Evolutionary conservation across 306 rosid species (phyloP).

Genomic region (Rubus parviflorus): DNA sequence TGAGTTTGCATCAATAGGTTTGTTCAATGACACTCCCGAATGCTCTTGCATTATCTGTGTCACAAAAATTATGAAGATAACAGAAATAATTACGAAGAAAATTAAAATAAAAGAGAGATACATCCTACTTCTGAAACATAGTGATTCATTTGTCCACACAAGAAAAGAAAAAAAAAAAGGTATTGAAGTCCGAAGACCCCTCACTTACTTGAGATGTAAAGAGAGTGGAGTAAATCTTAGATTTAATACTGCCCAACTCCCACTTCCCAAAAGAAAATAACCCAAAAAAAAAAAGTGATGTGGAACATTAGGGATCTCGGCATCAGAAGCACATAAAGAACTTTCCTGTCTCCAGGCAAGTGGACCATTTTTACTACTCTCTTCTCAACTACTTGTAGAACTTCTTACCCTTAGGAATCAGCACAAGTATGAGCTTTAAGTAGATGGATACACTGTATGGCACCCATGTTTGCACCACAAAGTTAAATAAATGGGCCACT

Average conservation of each 20-base stretch:
- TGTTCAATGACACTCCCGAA: slow-evolving; percentile 23
- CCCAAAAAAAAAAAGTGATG: no score
- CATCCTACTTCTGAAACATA: background rate
- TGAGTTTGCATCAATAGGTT: slow-evolving; percentile 39
- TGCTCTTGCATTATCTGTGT: slow-evolving; percentile 23
- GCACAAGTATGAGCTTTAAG: background rate
- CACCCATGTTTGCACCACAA: background rate
- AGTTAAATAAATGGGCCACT: background rate
- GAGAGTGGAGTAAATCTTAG: no score
- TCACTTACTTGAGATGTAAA: no score
- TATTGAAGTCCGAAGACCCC: background rate
- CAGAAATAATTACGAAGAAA: background rate
- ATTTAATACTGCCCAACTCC: no score
- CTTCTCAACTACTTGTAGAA: no score
- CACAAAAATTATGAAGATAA: background rate
- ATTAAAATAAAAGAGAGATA: background rate
- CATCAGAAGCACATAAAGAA: no score
- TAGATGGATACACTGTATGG: background rate
- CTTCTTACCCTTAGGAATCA: background rate
- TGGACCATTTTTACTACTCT: no score
- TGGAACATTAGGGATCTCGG: no score
- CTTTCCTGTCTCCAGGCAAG: no score
- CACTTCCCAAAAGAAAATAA: no score
- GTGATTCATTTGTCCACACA: background rate
- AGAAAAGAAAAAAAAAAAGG: no score